phyloP scores from a whole-genome alignment of 1,139 yeast genomes.

The Saccharomyces hybrid region DNA sequence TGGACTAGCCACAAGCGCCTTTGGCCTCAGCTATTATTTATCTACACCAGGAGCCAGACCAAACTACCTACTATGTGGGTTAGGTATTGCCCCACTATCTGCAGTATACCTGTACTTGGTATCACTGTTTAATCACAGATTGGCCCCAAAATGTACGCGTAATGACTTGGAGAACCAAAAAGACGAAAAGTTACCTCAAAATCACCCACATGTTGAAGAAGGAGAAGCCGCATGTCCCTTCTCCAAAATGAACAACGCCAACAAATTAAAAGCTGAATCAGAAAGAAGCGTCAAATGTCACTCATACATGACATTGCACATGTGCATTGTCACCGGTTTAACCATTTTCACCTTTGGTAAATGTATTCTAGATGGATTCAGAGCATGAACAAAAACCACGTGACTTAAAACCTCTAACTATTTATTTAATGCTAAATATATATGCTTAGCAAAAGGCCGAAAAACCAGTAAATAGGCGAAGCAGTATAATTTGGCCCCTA shows the following conservation, averaged over 20 bases:
- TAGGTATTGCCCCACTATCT: constrained; percentile 12
- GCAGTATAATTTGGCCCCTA: neutral
- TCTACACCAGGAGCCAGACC: constrained; percentile 27
- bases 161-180: constrained; percentile 3
- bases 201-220: constrained; percentile 4
- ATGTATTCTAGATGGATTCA: constrained; percentile 20
- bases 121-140: constrained; percentile 7
- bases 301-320: constrained; percentile 10
- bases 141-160: neutral
- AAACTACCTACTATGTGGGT: constrained; percentile 20
- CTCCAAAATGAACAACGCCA: constrained; percentile 4
- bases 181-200: neutral
- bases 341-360: constrained; percentile 18
- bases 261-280: constrained; percentile 5
- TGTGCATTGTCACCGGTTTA: constrained; percentile 11
- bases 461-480: neutral
- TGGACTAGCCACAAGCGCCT: constrained; percentile 25
- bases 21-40: constrained; percentile 28
- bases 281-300: constrained; percentile 10
- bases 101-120: constrained; percentile 12
- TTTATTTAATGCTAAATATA: neutral
- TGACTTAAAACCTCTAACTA: neutral
- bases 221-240: constrained; percentile 7
- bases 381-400: constrained; percentile 11
- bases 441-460: neutral